phyloP scores from a whole-genome alignment of 139 green algal genomes.

The Pseudopediastrum boryanum region DNA sequence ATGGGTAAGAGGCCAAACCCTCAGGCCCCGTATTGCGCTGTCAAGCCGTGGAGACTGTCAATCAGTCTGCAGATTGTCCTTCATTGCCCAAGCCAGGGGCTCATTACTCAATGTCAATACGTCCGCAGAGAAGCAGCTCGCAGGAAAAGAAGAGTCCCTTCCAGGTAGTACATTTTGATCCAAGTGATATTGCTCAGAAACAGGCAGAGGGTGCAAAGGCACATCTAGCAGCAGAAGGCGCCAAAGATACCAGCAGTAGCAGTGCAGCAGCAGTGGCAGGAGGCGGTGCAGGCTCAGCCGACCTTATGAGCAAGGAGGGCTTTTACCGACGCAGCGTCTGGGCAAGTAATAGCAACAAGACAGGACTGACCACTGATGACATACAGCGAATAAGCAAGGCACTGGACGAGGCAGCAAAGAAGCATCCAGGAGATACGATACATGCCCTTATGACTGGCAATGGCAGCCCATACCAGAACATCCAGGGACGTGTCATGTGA shows the following conservation, averaged over 20 bases:
- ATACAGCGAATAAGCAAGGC: conserved; percentile 15
- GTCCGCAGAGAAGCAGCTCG: too few species aligned
- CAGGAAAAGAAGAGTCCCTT: too few species aligned
- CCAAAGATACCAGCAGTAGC: background rate
- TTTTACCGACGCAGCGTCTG: conserved; percentile 10
- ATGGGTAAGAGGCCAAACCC: too few species aligned
- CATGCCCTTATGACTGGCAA: conserved; percentile 87
- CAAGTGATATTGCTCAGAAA: too few species aligned
- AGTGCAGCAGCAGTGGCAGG: conserved; percentile 4
- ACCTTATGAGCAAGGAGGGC: background rate
- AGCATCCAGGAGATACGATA: conserved; percentile 58
- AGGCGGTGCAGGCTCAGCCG: background rate
- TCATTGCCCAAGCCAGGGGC: too few species aligned
- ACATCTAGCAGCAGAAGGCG: background rate
- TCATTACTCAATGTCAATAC: too few species aligned
- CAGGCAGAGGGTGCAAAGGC: background rate
- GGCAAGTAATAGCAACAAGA: conserved; percentile 24
- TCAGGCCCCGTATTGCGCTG: too few species aligned
- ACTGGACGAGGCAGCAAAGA: background rate
- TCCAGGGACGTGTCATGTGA: conserved; percentile 88
- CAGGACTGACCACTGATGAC: conserved; percentile 7
- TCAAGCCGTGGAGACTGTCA: too few species aligned
- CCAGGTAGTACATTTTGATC: too few species aligned
- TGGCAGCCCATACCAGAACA: conserved; percentile 89
- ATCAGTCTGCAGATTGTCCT: too few species aligned